A percentile compares a stretch with the other conserved stretches of the same genome.
phyloP scores from a whole-genome alignment of 495 filamentous ascomycete species.

The Hamigera avellanea region DNA sequence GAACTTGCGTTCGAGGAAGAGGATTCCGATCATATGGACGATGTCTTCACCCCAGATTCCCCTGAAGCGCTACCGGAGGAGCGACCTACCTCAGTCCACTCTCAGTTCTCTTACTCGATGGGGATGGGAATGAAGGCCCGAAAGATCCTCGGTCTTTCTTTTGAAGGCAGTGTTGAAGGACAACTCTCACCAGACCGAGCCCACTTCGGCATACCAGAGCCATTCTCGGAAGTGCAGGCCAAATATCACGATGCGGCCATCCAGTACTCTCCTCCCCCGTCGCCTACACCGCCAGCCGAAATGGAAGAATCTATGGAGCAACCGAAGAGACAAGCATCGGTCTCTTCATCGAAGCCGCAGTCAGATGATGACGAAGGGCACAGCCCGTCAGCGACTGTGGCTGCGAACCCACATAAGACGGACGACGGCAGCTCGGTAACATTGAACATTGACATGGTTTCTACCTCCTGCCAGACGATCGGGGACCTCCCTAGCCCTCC shows the following conservation, averaged over 20 bases:
- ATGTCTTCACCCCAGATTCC: conserved; percentile 17
- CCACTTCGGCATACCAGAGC: conserved; percentile 8
- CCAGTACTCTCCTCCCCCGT: conserved; percentile 74
- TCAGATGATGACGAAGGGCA: no score
- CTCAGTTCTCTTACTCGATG: conserved; percentile 25
- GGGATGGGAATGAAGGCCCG: conserved; percentile 35
- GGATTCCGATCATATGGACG: conserved; percentile 34
- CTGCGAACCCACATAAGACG: conserved; percentile 3
- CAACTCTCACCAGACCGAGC: conserved; percentile 7
- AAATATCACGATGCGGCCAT: conserved; percentile 62
- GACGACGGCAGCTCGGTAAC: conserved; percentile 21
- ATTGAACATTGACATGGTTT: conserved; percentile 47
- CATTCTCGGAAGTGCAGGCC: conserved; percentile 4
- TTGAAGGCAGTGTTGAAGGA: conserved; percentile 17
- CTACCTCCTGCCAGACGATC: conserved; percentile 59
- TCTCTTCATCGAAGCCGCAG: no score
- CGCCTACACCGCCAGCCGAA: conserved; percentile 38
- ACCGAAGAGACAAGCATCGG: no score
- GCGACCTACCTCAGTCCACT: conserved; percentile 31
- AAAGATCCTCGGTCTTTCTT: conserved; percentile 36
- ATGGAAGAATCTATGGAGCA: conserved; percentile 2
- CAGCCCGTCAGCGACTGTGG: no score
- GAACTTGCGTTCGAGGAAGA: conserved; percentile 80
- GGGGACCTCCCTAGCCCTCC: conserved; percentile 57
- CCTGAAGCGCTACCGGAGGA: conserved; percentile 37